These are phyloP conservation scores for Talaromyces sp. DNA, from an alignment of 2,329 filamentous ascomycete species.

Conservation along the genomic window DNA sequence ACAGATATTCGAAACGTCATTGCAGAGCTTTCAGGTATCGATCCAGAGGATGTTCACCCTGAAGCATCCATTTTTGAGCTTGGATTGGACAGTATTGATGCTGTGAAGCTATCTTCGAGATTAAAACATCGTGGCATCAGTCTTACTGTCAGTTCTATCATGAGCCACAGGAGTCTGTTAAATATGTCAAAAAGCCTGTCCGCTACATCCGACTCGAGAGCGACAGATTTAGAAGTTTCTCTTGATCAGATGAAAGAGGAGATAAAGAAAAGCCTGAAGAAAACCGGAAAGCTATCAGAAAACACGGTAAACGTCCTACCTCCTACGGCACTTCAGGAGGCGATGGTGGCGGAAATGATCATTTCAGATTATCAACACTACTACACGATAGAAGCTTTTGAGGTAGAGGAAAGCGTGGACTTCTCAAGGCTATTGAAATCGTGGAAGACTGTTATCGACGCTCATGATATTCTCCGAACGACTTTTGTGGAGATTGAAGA, in stretches of 20 bases:
- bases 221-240: constrained; percentile 16
- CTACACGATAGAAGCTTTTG: constrained; percentile 77
- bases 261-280: constrained; percentile 38
- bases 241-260: constrained; percentile 18
- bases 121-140: constrained; percentile 58
- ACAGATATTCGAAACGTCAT: constrained; percentile 57
- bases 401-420: constrained; percentile 54
- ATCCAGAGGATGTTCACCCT: constrained; percentile 50
- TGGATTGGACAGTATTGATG: constrained; percentile 87
- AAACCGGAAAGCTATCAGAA: constrained; percentile 30
- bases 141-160: constrained; percentile 70
- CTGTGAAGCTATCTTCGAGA: constrained; percentile 74
- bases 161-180: constrained; percentile 65
- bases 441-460: constrained; percentile 56
- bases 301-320: constrained; percentile 61
- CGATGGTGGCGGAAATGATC: constrained; percentile 78
- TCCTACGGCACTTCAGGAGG: constrained; percentile 78
- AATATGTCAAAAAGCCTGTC: constrained; percentile 46
- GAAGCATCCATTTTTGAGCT: constrained; percentile 70
- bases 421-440: constrained; percentile 54
- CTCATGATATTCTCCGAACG: constrained; percentile 70
- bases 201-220: constrained; percentile 20
- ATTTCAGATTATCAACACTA: constrained; percentile 70
- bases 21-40: constrained; percentile 55
- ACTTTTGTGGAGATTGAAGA: constrained; percentile 65